phyloP scores from a whole-genome alignment of 306 rosid species.

The Quercus dentata region DNA sequence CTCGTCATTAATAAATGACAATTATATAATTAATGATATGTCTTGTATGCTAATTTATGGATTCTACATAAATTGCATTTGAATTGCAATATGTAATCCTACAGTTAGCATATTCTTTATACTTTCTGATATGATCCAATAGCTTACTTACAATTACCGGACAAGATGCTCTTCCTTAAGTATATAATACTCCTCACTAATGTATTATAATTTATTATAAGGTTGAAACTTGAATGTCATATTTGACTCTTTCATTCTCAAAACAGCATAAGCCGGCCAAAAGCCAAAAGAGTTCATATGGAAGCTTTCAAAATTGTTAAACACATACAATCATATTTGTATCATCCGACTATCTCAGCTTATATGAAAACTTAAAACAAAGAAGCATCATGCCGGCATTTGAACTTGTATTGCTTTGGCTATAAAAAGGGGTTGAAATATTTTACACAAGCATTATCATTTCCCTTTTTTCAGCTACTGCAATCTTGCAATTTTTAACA shows the following conservation, averaged over 20 bases:
- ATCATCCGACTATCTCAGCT: constrained; percentile 15
- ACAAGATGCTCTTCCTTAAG: not conserved
- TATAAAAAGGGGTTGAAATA: constrained; percentile 32
- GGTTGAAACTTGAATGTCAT: no score
- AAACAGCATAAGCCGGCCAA: constrained; percentile 13
- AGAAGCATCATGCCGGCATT: constrained; percentile 40
- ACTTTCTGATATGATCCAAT: not conserved
- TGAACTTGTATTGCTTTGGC: not conserved
- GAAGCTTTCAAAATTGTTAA: not conserved
- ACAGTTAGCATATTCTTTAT: not conserved
- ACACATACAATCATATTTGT: not conserved
- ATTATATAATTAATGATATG: not conserved
- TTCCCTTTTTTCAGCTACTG: not conserved
- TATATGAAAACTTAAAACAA: constrained; percentile 20
- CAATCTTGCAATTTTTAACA: not conserved
- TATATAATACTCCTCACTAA: no score
- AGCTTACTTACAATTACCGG: not conserved
- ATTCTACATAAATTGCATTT: not conserved
- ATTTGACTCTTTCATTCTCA: not conserved
- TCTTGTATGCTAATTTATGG: not conserved
- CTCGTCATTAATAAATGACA: not conserved
- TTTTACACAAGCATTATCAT: not conserved
- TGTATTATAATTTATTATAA: no score
- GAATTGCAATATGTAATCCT: not conserved
- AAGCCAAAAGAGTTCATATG: constrained; percentile 21